A percentile compares a stretch with the other conserved stretches of the same genome.
These are phyloP conservation scores for Pisolithus albus DNA, from an alignment of 768 basidiomycete genomes.

Conservation along the genomic window DNA sequence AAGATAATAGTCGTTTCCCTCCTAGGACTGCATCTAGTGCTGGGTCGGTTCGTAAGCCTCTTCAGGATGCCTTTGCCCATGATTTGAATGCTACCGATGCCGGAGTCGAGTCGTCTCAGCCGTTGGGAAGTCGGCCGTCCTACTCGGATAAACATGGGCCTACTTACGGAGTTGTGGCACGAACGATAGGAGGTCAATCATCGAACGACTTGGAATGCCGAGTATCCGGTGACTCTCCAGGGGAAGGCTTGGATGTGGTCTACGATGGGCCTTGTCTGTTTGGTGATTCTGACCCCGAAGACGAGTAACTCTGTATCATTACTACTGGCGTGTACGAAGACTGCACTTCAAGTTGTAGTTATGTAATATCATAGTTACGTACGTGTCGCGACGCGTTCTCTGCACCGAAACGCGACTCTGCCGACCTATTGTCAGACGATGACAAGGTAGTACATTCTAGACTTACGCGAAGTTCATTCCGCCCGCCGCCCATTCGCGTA, in stretches of 20 bases:
- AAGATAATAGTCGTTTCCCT: background rate
- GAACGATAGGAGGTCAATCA: too few relatives aligned
- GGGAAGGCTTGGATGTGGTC: constrained; percentile 2
- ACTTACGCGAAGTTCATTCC: too few relatives aligned
- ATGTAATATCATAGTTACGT: background rate
- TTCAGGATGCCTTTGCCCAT: background rate
- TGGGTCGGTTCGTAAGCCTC: too few relatives aligned
- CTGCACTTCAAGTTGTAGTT: background rate
- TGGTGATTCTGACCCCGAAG: constrained; percentile 24
- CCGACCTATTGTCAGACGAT: too few relatives aligned
- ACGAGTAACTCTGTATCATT: constrained; percentile 6
- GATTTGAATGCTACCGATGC: background rate
- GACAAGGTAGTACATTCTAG: too few relatives aligned
- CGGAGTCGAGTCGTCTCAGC: background rate
- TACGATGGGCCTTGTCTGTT: constrained; percentile 25
- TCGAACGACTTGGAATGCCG: too few relatives aligned
- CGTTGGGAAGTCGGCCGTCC: background rate
- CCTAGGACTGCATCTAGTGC: background rate
- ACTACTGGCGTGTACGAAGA: too few relatives aligned
- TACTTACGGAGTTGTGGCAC: too few relatives aligned
- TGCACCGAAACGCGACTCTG: too few relatives aligned
- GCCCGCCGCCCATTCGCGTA: background rate
- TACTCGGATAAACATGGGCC: too few relatives aligned
- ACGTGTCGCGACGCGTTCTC: too few relatives aligned
- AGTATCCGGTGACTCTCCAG: background rate